Evolutionary conservation across 768 basidiomycete species (phyloP), one percentile per base, ranked within the genome.

Genomic region (Russula sp.): DNA sequence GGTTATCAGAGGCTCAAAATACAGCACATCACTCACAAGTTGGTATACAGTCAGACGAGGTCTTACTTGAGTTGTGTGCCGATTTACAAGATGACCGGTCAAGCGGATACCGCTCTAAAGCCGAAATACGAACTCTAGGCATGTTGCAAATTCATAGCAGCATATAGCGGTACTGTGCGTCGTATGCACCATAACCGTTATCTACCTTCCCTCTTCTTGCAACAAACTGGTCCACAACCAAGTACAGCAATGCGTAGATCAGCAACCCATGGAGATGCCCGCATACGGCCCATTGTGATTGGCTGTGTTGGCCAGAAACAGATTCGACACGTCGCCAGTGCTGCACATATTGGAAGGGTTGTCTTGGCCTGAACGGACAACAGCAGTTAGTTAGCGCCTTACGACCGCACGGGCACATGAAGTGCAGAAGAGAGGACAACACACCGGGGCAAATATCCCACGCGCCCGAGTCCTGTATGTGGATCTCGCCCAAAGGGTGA

Each of bases 371-470:
- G 56, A 37, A 56, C 27, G 27, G 2, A 40, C 18, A 11, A 10
- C 4, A 11, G 11, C 5, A 13, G 39, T 40, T 40, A 40, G 35
- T 60, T 42, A 60, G 34, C 57, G 27, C 40, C 10, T 16, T 20
- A 1, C 35, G 35, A 37, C 35, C 4, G 10, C 39, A 40, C 10
- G 39, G 39, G 10, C 9, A 9, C 20, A 49, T 0, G 13, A 27
- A 49, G 13, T 16, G 50, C 27, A 4, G 20, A 40, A 14, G 13
- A 4, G 18, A 44, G 34, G 9, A n/a, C 4, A 7, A 53, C 62
- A 4, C 32, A 79, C 84, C 82, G 6, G 84, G 78, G 65, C 87
- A 88, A 6, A 73, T 61, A 27, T 77, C 71, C 86, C 86, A 89
- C n/a, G 73, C 71, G 0, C 74, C 76, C 3, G 74, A 76, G 37